A percentile compares a stretch with the other conserved stretches of the same genome.
phyloP scores from a whole-genome alignment of 805 yeast genomes.

The Suhomyces sp. region DNA sequence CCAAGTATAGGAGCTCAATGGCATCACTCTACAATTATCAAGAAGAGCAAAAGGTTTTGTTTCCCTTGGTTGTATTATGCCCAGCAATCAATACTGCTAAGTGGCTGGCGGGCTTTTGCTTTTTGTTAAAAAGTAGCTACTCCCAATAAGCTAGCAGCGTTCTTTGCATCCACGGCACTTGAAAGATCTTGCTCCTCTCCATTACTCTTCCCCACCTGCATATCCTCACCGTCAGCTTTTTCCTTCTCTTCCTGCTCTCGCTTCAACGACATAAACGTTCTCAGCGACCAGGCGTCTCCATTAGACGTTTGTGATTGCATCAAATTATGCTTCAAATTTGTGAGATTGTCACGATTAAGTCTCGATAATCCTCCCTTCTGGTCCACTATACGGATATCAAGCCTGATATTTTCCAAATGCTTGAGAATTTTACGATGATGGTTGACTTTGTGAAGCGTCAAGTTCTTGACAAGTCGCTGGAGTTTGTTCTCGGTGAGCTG shows the following conservation, averaged over 20 bases:
- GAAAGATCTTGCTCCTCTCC: constrained; percentile 22
- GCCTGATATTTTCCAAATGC: constrained; percentile 66
- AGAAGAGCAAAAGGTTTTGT: no score
- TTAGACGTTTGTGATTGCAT: constrained; percentile 40
- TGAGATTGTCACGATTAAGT: constrained; percentile 68
- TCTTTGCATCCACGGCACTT: constrained; percentile 64
- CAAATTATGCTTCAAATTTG: constrained; percentile 42
- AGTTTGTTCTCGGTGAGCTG: constrained; percentile 57
- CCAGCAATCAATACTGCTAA: no score
- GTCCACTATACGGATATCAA: constrained; percentile 73
- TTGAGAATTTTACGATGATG: constrained; percentile 79
- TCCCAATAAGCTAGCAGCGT: constrained; percentile 80
- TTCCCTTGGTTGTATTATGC: no score
- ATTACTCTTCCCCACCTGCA: constrained; percentile 14
- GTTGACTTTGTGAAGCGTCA: constrained; percentile 71
- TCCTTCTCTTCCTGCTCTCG: constrained; percentile 26
- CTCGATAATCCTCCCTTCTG: constrained; percentile 77
- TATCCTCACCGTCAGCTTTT: constrained; percentile 13
- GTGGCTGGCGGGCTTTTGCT: no score
- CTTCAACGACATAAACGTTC: constrained; percentile 35
- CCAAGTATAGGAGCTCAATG: no score
- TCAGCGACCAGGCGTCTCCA: constrained; percentile 46
- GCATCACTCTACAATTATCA: no score
- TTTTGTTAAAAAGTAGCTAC: constrained; percentile 70
- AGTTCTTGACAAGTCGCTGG: constrained; percentile 52